These are phyloP conservation scores for Daphne laureola DNA, from an alignment of 441 rosid species.

Conservation along the genomic window DNA sequence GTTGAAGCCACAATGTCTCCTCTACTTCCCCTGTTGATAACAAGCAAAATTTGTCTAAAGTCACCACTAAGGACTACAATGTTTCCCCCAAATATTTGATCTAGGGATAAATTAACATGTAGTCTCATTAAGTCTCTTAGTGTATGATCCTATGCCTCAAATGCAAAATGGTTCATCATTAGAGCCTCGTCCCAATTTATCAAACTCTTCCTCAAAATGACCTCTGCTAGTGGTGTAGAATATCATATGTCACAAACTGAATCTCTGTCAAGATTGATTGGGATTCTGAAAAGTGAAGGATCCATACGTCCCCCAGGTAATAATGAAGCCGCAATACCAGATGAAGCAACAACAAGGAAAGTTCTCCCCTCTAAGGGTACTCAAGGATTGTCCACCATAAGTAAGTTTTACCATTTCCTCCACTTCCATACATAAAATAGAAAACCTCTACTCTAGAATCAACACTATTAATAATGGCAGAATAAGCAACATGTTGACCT, in stretches of 20 bases:
- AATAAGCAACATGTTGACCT: too few relatives aligned
- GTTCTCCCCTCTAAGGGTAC: background rate
- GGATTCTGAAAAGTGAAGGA: background rate
- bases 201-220: background rate
- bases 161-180: background rate
- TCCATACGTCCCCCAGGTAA: background rate
- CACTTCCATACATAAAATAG: too few relatives aligned
- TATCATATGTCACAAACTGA: background rate
- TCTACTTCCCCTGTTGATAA: too few relatives aligned
- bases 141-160: constrained; percentile 3
- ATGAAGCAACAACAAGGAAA: background rate
- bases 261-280: background rate
- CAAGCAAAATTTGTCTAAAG: too few relatives aligned
- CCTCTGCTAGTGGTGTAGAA: background rate
- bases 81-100: too few relatives aligned
- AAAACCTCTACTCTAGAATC: too few relatives aligned
- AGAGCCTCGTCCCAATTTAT: background rate
- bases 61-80: too few relatives aligned
- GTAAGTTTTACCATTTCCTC: too few relatives aligned
- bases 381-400: background rate
- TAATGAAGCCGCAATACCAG: background rate
- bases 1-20: too few relatives aligned
- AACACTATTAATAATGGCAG: too few relatives aligned
- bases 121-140: background rate
- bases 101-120: too few relatives aligned